Evolutionary conservation across 2,329 filamentous ascomycete genomes (phyloP).

Genomic region (Chrysosporium keratinophilum): DNA sequence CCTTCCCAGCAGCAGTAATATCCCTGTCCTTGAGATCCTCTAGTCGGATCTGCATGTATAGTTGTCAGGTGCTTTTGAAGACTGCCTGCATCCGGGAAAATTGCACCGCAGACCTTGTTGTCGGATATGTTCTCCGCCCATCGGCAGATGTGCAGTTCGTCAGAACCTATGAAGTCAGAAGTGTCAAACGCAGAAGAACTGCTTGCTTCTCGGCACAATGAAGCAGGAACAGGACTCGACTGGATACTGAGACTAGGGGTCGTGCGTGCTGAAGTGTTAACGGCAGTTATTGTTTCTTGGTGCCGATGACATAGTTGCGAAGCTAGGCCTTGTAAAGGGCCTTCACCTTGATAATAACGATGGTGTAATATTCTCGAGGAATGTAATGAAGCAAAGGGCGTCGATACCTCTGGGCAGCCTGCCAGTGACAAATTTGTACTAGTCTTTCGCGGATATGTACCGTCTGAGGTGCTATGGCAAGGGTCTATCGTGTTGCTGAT

Average conservation of each 20-base stretch:
- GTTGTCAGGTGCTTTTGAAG: constrained; percentile 34
- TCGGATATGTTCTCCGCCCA: constrained; percentile 22
- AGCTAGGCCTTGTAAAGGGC: background rate
- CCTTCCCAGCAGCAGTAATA: constrained; percentile 38
- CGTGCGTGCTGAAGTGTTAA: constrained; percentile 9
- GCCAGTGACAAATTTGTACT: background rate
- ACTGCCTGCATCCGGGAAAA: constrained; percentile 27
- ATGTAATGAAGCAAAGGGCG: constrained; percentile 7
- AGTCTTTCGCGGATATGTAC: background rate
- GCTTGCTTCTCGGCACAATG: constrained; percentile 28
- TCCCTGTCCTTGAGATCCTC: constrained; percentile 32
- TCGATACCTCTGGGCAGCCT: constrained; percentile 1
- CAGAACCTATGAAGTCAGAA: constrained; percentile 25
- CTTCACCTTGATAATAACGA: constrained; percentile 3
- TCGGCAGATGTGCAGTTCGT: constrained; percentile 33
- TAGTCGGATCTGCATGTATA: constrained; percentile 29
- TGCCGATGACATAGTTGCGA: constrained; percentile 1
- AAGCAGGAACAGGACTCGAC: constrained; percentile 26
- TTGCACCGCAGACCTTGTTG: constrained; percentile 26
- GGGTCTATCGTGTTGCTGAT: constrained; percentile 3
- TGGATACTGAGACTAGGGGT: constrained; percentile 13
- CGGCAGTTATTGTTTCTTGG: background rate
- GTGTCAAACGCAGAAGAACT: constrained; percentile 30
- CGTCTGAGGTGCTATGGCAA: background rate
- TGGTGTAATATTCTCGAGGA: background rate